Conservation (phyloP, 306 rosid genomes). For the Gastrolobium villosum region DNA sequence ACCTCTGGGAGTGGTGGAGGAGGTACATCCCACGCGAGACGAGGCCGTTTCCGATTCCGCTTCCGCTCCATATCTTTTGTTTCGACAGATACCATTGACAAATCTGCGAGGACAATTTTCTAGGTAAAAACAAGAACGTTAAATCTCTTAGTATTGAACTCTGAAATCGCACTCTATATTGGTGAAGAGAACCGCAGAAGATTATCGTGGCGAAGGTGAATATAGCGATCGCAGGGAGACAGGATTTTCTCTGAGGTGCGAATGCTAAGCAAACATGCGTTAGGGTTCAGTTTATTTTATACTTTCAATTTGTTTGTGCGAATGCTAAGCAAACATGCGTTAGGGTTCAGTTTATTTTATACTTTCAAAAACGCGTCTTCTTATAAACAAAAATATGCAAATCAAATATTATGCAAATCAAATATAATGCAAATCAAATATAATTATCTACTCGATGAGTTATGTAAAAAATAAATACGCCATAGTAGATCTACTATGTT, state of each 20-base stretch:
- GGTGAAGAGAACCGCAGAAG: background rate
- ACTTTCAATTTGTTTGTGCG: no score
- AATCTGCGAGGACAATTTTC: slow-evolving; percentile 17
- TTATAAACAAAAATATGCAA: no score
- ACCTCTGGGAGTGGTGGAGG: slow-evolving; percentile 75
- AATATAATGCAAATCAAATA: no score
- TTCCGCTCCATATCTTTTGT: slow-evolving; percentile 66
- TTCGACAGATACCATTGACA: slow-evolving; percentile 51
- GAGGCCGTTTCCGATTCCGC: slow-evolving; percentile 80
- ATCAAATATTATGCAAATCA: no score
- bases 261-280: background rate
- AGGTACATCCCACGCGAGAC: slow-evolving; percentile 82
- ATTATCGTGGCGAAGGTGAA: no score
- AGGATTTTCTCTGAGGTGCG: background rate
- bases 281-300: slow-evolving; percentile 25
- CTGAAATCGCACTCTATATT: background rate
- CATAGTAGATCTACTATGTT: no score
- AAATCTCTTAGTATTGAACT: background rate
- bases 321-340: no score
- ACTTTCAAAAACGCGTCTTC: no score
- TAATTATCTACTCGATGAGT: no score
- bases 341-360: background rate
- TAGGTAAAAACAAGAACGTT: background rate
- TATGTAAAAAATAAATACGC: no score
- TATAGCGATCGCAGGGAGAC: background rate